These are phyloP conservation scores for Yueomyces sp. DNA, from an alignment of 1,139 yeast genomes.

Conservation along the genomic window DNA sequence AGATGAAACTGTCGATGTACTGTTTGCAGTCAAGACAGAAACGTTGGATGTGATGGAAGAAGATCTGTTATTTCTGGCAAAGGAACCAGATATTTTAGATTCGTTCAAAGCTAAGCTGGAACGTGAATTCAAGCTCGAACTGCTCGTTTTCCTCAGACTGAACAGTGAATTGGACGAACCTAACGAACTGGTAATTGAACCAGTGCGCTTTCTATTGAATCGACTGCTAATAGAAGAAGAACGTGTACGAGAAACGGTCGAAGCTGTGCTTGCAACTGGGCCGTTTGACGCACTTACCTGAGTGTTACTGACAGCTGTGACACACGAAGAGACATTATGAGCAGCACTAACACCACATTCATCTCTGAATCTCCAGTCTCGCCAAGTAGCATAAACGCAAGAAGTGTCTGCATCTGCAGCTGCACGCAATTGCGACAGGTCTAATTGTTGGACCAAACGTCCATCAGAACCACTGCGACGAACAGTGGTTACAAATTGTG, in stretches of 20 bases:
- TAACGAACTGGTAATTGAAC: slow-evolving; percentile 35
- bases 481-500: slow-evolving; percentile 60
- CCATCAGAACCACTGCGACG: slow-evolving; percentile 46
- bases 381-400: slow-evolving; percentile 57
- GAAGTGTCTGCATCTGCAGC: neutral
- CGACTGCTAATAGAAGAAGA: neutral
- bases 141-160: no score
- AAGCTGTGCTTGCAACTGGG: no score
- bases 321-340: no score
- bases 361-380: slow-evolving; percentile 72
- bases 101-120: no score
- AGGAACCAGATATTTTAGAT: neutral
- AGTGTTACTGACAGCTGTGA: no score
- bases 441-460: slow-evolving; percentile 38
- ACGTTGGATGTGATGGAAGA: neutral
- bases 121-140: no score
- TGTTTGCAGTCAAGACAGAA: neutral
- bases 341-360: neutral
- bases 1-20: neutral
- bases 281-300: no score
- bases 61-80: neutral
- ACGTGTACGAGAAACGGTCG: neutral
- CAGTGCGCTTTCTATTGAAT: slow-evolving; percentile 14
- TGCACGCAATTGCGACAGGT: slow-evolving; percentile 38
- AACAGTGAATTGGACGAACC: neutral